Base-by-base conservation (phyloP, 129 eudicot species). In the Oenanthe sinensis region DNA sequence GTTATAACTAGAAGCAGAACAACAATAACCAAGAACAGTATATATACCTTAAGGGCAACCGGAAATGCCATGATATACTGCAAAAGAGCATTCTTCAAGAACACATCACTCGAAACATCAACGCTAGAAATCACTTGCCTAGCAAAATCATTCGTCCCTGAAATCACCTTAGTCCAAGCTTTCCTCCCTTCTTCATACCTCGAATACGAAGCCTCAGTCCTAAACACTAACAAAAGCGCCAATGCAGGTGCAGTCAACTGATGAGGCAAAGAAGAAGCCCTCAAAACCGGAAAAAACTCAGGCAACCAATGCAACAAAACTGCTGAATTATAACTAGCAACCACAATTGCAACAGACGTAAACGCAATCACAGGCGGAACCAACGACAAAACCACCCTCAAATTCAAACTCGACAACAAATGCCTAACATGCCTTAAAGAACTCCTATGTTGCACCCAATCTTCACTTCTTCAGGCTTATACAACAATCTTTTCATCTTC, bases 201-300 rank as follows among this genome's bases (percentile, higher is more conserved):
- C 75, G 99, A 92, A 83, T 96, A 96, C n/a, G 97, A 92, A 14
- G 97, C 99, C 89, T 96, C 99, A 7, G 99, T 96, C 81, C 99
- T 82, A 80, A 96, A 96, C 80, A 96, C 99, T 84, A 96, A 81
- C 89, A 96, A 81, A 54, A 96, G 90, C 42, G 99, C 99, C 90
- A 96, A 82, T 1, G 99, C 99, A 9, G 99, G 97, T 0, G 99
- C 99, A 4, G 97, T 92, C 76, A n/a, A n/a, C n/a, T n/a, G n/a
- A n/a, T n/a, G n/a, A n/a, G n/a, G n/a, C n/a, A n/a, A n/a, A n/a
- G n/a, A n/a, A n/a, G n/a, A n/a, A n/a, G n/a, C n/a, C n/a, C n/a
- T n/a, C n/a, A n/a, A n/a, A n/a, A n/a, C n/a, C n/a, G n/a, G n/a
- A n/a, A n/a, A n/a, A n/a, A n/a, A n/a, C n/a, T n/a, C n/a, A n/a